Evolutionary conservation across 1,139 yeast species (phyloP).

Genomic region (Williopsis jadinii): DNA sequence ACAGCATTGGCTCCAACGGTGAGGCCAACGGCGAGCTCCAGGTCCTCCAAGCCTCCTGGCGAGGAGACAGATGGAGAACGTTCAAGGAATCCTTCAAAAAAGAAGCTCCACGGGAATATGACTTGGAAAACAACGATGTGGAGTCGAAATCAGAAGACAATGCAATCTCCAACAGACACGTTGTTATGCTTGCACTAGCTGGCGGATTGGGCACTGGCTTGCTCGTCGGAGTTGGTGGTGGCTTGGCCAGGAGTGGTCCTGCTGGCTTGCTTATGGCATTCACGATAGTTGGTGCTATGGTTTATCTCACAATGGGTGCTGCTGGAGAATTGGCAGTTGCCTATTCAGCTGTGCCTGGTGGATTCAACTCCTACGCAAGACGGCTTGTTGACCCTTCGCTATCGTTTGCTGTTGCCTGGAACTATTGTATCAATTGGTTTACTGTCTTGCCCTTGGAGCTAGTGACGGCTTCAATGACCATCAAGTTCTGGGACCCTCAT

Average conservation of each 20-base stretch:
- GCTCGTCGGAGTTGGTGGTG: constrained; percentile 57
- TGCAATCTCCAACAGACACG: constrained; percentile 30
- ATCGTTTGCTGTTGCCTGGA: constrained; percentile 73
- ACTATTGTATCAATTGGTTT: constrained; percentile 70
- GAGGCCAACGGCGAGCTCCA: no score
- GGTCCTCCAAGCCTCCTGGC: neutral
- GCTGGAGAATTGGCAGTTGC: constrained; percentile 68
- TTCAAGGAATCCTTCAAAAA: constrained; percentile 51
- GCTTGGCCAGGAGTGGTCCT: constrained; percentile 66
- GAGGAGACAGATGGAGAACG: constrained; percentile 25
- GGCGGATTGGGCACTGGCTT: constrained; percentile 60
- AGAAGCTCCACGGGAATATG: constrained; percentile 31
- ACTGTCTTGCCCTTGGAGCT: constrained; percentile 66
- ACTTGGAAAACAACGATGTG: constrained; percentile 35
- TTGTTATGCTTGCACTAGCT: constrained; percentile 54
- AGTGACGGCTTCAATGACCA: constrained; percentile 65
- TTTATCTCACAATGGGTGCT: constrained; percentile 64
- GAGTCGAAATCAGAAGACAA: neutral
- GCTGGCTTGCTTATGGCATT: constrained; percentile 54
- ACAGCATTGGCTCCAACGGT: no score
- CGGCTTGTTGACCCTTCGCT: constrained; percentile 64
- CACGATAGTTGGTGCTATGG: constrained; percentile 38
- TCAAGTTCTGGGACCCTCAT: constrained; percentile 47
- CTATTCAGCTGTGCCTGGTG: constrained; percentile 62
- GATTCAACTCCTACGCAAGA: constrained; percentile 59